Base-by-base conservation (phyloP, 2,329 filamentous ascomycete species). In the Verticillium zaregamsianum region DNA sequence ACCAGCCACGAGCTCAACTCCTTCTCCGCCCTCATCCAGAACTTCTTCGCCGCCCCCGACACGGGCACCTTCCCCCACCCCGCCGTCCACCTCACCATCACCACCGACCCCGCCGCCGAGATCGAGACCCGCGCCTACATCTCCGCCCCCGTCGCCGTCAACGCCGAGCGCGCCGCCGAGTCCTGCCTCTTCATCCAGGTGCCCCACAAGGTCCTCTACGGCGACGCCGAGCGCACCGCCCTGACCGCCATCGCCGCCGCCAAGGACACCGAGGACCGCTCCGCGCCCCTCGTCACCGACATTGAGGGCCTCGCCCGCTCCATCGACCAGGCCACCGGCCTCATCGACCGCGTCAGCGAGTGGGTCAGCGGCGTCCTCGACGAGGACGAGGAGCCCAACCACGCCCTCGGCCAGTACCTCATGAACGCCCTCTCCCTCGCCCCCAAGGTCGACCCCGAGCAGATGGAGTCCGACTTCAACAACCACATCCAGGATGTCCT, bases 401-500 rank as follows among this genome's bases (percentile, higher is more conserved):
- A 92, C 68, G 92, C 93, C 14, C 83, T 99, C 62, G 95, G 93
- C 68, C 96, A 99, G 79, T 96, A 93, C 80, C 83, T 99, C 68
- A 91, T 98, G 84, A 96, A 96, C 77, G 90, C 94, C 45, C 86
- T 99, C 66, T 93, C 91, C 56, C 82, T 99, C 66, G 92, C 94
- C 61, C 95, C 95, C 72, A 99, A 98, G 85, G 95, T 98, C 64
- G 92, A 97, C 71, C 82, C 90, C 40, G 85, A 88, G 65, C 90
- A 96, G 75, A 93, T 99, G 73, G 95, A 99, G 84, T 86, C 90
- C 74, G 93, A 98, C 82, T 99, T 99, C 87, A 99, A 99, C 87
- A 97, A 96, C 83, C 95, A 99, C 82, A 93, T 99, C 78, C 95
- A 99, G 82, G 95, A 99, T 77, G 93, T 99, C 64, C 88, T 99